These are phyloP conservation scores for Ormosia semicastrata DNA, from an alignment of 306 rosid genomes.

Conservation along the genomic window DNA sequence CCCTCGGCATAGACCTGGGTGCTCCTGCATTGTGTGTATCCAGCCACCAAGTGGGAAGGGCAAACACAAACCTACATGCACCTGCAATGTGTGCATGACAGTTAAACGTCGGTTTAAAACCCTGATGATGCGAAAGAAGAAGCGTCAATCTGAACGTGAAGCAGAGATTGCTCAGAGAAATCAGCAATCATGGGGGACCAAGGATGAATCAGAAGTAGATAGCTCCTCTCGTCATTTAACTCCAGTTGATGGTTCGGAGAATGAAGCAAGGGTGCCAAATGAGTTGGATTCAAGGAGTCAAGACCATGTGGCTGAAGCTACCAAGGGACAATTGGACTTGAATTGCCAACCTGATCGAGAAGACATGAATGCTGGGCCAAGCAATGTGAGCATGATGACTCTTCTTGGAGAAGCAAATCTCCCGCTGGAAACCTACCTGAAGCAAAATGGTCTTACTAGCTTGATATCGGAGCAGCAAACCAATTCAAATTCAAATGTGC, in stretches of 20 bases:
- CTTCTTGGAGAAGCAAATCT: constrained; percentile 88
- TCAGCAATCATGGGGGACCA: constrained; percentile 56
- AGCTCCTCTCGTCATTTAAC: constrained; percentile 63
- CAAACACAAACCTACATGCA: constrained; percentile 97
- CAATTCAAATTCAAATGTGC: constrained; percentile 59
- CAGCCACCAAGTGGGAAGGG: constrained; percentile 99
- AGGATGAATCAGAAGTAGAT: constrained; percentile 81
- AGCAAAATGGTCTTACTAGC: constrained; percentile 88
- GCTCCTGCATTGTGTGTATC: constrained; percentile 99
- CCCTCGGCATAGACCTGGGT: constrained; percentile 98
- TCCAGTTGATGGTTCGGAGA: constrained; percentile 60
- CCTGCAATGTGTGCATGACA: constrained; percentile 91
- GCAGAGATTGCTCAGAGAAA: constrained; percentile 90
- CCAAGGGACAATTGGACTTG: constrained; percentile 77
- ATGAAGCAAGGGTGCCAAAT: constrained; percentile 56
- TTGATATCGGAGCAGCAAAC: constrained; percentile 71
- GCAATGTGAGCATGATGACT: constrained; percentile 65
- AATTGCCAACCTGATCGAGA: constrained; percentile 78
- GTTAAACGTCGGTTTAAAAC: constrained; percentile 97
- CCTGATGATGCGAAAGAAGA: constrained; percentile 92
- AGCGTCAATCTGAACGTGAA: constrained; percentile 96
- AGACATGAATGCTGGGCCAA: constrained; percentile 48
- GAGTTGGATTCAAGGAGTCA: constrained; percentile 66
- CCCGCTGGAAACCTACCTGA: constrained; percentile 75
- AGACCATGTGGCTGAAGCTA: constrained; percentile 55